Evolutionary conservation across 2,329 filamentous ascomycete species (phyloP).

Genomic region (Fusarium buharicum): DNA sequence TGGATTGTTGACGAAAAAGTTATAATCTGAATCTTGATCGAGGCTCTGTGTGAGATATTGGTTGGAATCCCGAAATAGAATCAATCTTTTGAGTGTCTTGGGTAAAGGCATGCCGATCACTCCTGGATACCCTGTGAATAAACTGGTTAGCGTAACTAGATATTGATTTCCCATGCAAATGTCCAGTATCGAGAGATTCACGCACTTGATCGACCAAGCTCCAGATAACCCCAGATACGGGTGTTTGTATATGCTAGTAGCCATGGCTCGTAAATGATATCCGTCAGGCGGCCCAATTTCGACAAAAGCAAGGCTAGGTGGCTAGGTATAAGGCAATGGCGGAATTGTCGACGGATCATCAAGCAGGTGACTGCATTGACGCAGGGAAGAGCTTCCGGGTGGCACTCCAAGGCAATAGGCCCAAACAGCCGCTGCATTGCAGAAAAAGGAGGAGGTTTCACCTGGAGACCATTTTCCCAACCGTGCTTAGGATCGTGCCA

Average conservation of each 20-base stretch:
- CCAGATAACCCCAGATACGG: not conserved
- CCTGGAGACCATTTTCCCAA: not conserved
- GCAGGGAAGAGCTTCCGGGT: not conserved
- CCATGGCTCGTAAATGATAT: not conserved
- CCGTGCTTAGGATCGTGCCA: not conserved
- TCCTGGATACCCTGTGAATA: not conserved
- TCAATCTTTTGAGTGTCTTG: slow-evolving; percentile 5
- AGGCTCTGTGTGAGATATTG: not conserved
- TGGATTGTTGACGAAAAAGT: not conserved
- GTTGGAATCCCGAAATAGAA: not conserved
- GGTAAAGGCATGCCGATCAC: not conserved
- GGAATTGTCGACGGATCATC: slow-evolving; percentile 15
- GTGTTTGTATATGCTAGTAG: not conserved
- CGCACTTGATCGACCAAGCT: not conserved
- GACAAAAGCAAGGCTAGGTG: not conserved
- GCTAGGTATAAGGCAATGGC: not conserved
- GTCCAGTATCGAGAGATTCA: not conserved
- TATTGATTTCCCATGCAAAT: not conserved
- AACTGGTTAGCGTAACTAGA: not conserved
- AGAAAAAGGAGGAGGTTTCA: accelerated
- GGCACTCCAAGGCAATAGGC: not conserved
- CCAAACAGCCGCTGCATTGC: slow-evolving; percentile 1
- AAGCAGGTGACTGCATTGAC: slow-evolving; percentile 1
- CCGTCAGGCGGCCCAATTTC: not conserved
- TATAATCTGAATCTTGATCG: not conserved